Base-by-base conservation (phyloP, 2,329 filamentous ascomycete species). In the Tolypocladium guangdongense region DNA sequence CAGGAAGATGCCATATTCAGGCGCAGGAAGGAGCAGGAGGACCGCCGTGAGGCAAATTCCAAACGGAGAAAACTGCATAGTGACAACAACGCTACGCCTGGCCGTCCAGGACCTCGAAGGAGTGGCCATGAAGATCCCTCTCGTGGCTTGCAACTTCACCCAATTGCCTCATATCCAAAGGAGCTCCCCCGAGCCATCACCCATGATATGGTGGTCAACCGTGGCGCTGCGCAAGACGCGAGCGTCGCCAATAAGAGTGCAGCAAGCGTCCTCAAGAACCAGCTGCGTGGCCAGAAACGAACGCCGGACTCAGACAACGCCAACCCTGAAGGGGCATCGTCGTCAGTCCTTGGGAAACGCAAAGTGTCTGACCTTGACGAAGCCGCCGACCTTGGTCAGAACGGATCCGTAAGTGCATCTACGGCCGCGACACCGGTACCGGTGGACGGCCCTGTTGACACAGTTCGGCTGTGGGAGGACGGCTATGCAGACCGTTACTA, bases 401-500 rank as follows among this genome's bases (percentile, higher is more conserved):
- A 78, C 52, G 81, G 74, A 55, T 81, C 84, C 30, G n/a, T 22
- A 12, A 7, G 36, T 27, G n/a, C 16, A 5, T 16, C 47, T 33
- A 68, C 77, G 7, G 66, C 73, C 41, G 71, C 78, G 22, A 71
- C 74, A 20, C 22, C 38, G 2, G 83, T 86, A 4, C 22, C 38
- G 2, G 83, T 86, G 4, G 84, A 87, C 41, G 78, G 80, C 20
- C 82, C 87, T 2, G 77, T 83, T 56, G 93, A 99, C 65, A 89
- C 85, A 20, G 88, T 99, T 51, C 83, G 86, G 55, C 76, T 99
- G 14, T 99, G 93, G 93, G 93, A 99, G 65, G 85, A 91, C 51
- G 93, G 93, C 8, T 99, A 99, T 67, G 85, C 87, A 50, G 92
- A 96, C 70, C 82, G 93, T 48, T 99, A 99, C 69, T 99, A 99